Conservation (phyloP, 495 filamentous ascomycete species). For the Lasiosphaeria hispida region DNA sequence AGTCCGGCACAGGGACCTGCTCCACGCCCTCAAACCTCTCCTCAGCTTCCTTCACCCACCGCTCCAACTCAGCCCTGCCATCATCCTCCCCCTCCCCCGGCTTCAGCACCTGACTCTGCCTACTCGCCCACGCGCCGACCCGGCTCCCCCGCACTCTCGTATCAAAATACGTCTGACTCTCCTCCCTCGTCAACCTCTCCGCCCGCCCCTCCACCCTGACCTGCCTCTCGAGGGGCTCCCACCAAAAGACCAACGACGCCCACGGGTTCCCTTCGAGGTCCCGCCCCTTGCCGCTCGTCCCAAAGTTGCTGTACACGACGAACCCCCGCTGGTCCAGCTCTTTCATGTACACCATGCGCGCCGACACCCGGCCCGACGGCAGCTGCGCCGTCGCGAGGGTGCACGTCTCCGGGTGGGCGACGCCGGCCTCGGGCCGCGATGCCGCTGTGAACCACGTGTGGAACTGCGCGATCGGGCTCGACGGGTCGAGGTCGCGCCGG, state of each 20-base stretch:
- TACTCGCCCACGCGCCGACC: slow-evolving; percentile 91
- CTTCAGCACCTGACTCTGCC: slow-evolving; percentile 72
- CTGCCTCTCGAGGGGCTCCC: slow-evolving; percentile 73
- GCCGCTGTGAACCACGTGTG: slow-evolving; percentile 80
- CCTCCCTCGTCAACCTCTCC: slow-evolving; percentile 63
- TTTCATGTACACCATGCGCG: slow-evolving; percentile 89
- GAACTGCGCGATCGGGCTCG: slow-evolving; percentile 74
- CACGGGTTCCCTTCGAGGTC: slow-evolving; percentile 65
- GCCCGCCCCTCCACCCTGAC: slow-evolving; percentile 77
- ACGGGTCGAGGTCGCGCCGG: slow-evolving; percentile 49
- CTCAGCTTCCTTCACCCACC: slow-evolving; percentile 68
- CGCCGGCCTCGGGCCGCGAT: slow-evolving; percentile 45
- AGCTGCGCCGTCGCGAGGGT: slow-evolving; percentile 81
- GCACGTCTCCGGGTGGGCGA: slow-evolving; percentile 73
- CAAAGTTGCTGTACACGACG: slow-evolving; percentile 92
- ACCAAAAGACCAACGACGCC: slow-evolving; percentile 76
- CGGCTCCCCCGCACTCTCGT: slow-evolving; percentile 75
- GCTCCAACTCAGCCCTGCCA: slow-evolving; percentile 62
- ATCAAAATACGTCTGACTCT: slow-evolving; percentile 85
- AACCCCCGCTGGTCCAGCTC: slow-evolving; percentile 77
- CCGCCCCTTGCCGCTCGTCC: slow-evolving; percentile 64
- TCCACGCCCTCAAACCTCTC: slow-evolving; percentile 68
- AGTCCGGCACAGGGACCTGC: slow-evolving; percentile 82
- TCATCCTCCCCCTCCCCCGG: slow-evolving; percentile 50
- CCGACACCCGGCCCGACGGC: slow-evolving; percentile 78